Conservation (phyloP, 1,284 basidiomycete species). For the Boletus smithii region DNA sequence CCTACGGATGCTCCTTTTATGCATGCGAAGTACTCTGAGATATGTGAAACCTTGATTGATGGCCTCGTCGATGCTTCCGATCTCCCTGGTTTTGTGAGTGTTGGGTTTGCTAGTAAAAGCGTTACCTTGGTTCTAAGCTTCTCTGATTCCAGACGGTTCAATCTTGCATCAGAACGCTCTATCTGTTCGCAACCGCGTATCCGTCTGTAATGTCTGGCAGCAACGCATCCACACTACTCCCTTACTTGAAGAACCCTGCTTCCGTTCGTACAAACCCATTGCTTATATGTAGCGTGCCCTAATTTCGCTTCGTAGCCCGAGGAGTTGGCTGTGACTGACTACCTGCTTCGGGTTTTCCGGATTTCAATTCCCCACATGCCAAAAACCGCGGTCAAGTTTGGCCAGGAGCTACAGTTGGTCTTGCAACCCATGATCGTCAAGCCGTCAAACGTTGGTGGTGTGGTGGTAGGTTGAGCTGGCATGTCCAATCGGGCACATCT, state of each 20-base stretch:
- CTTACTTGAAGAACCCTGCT: slow-evolving; percentile 80
- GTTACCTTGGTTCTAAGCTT: background rate
- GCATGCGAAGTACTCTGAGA: slow-evolving; percentile 64
- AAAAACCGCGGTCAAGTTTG: slow-evolving; percentile 82
- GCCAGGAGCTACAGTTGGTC: slow-evolving; percentile 75
- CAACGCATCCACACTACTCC: slow-evolving; percentile 79
- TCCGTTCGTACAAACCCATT: slow-evolving; percentile 46
- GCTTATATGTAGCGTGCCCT: background rate
- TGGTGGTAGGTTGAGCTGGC: slow-evolving; percentile 45
- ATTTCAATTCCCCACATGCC: slow-evolving; percentile 85
- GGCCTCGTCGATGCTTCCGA: slow-evolving; percentile 82
- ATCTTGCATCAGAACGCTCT: slow-evolving; percentile 81
- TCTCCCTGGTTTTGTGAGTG: slow-evolving; percentile 70
- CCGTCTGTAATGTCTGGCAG: slow-evolving; percentile 77
- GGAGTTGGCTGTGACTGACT: slow-evolving; percentile 79
- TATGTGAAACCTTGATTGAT: slow-evolving; percentile 84
- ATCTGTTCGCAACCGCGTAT: slow-evolving; percentile 77
- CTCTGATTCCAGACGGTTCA: slow-evolving; percentile 59
- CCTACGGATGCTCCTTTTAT: slow-evolving; percentile 42
- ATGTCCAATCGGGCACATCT: background rate
- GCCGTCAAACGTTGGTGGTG: slow-evolving; percentile 63
- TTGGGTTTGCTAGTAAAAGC: background rate
- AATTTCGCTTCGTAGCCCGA: slow-evolving; percentile 56
- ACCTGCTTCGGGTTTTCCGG: slow-evolving; percentile 85
- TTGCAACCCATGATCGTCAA: slow-evolving; percentile 87